phyloP scores from a whole-genome alignment of 2,329 filamentous ascomycete species.

The Dothistroma pini region DNA sequence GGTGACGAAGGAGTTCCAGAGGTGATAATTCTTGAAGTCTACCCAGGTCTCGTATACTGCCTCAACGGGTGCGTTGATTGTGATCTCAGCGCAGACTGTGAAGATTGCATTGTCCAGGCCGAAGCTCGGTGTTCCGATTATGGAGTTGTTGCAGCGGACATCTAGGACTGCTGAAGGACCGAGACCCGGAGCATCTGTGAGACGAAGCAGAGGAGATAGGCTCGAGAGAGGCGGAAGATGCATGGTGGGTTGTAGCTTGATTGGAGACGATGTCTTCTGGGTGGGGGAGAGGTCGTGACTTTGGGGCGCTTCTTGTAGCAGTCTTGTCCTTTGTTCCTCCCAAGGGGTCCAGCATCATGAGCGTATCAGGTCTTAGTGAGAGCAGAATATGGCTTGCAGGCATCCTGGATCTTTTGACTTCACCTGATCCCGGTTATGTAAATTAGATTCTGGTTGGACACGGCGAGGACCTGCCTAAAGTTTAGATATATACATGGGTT shows the following conservation, averaged over 20 bases:
- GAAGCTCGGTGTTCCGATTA: not conserved
- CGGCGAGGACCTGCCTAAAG: not conserved
- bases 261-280: not conserved
- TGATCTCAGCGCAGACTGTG: not conserved
- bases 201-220: not conserved
- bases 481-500: not conserved
- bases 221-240: not conserved
- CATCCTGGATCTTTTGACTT: not conserved
- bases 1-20: not conserved
- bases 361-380: too few relatives aligned
- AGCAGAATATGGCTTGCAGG: too few relatives aligned
- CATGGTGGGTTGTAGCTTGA: not conserved
- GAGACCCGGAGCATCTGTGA: not conserved
- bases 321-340: too few relatives aligned
- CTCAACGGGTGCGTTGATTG: not conserved
- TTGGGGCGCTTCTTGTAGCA: not conserved
- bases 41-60: not conserved
- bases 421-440: not conserved
- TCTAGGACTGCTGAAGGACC: not conserved
- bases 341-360: too few relatives aligned
- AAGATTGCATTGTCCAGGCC: not conserved
- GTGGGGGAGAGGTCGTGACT: not conserved
- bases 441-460: not conserved
- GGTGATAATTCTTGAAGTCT: not conserved
- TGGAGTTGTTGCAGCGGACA: not conserved